Evolutionary conservation across 176 grass and related monocot genomes (phyloP).

Genomic region (Saccharum officinarum): DNA sequence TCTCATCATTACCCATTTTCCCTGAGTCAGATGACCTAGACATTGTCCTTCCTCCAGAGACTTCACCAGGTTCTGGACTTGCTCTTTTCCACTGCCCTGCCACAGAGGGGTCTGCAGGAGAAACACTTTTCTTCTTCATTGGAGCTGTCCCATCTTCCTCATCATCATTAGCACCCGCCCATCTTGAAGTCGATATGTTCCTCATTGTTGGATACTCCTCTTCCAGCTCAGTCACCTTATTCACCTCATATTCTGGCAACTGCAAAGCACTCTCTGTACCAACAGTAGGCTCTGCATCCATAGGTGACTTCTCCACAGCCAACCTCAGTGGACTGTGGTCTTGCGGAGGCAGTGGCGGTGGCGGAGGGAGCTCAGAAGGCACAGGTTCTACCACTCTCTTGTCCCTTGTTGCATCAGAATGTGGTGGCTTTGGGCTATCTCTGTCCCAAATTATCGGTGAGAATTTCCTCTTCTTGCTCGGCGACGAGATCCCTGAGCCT

Average conservation of each 20-base stretch:
- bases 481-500: neutral
- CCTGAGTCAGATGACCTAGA: slow-evolving; percentile 82
- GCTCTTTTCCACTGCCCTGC: slow-evolving; percentile 44
- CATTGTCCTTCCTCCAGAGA: slow-evolving; percentile 52
- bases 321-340: slow-evolving; percentile 26
- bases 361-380: slow-evolving; percentile 51
- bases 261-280: slow-evolving; percentile 26
- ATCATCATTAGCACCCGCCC: slow-evolving; percentile 71
- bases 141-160: slow-evolving; percentile 37
- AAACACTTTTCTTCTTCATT: slow-evolving; percentile 47
- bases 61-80: slow-evolving; percentile 87
- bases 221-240: slow-evolving; percentile 53
- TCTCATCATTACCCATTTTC: slow-evolving; percentile 45
- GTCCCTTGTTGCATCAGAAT: slow-evolving; percentile 14
- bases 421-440: slow-evolving; percentile 48
- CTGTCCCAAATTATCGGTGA: slow-evolving; percentile 96
- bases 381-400: slow-evolving; percentile 30
- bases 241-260: slow-evolving; percentile 24
- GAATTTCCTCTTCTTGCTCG: slow-evolving; percentile 81
- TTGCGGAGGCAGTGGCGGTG: slow-evolving; percentile 45
- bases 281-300: slow-evolving; percentile 47
- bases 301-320: slow-evolving; percentile 28
- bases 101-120: slow-evolving; percentile 36
- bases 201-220: slow-evolving; percentile 56
- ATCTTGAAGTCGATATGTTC: slow-evolving; percentile 89